These are phyloP conservation scores for Ilyonectria sp. DNA, from an alignment of 2,329 filamentous ascomycete species.

Conservation along the genomic window DNA sequence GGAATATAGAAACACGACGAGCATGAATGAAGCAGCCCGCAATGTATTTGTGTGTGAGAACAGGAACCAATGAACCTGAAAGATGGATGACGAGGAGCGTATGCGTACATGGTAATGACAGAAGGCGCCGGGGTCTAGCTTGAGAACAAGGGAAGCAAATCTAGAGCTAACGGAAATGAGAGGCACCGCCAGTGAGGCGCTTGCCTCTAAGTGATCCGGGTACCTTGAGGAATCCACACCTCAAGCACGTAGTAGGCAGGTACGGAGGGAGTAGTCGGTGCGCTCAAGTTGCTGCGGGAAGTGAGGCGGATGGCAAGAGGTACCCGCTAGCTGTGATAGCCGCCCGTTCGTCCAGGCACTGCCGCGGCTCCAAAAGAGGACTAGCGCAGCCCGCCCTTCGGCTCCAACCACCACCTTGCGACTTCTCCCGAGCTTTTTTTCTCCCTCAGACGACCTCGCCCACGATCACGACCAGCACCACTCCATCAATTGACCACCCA, in stretches of 20 bases:
- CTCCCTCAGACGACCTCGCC: conserved; percentile 53
- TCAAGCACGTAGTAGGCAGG: not conserved
- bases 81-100: not conserved
- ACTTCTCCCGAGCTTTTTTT: conserved; percentile 67
- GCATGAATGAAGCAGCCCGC: conserved; percentile 20
- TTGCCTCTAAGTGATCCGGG: not conserved
- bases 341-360: conserved; percentile 37
- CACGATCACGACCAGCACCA: conserved; percentile 47
- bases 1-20: conserved; percentile 39
- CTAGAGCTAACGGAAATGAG: not conserved
- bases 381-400: conserved; percentile 48
- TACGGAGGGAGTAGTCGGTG: not conserved
- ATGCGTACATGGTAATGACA: not conserved
- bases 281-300: not conserved
- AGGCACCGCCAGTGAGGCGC: not conserved
- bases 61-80: not conserved
- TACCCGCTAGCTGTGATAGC: conserved; percentile 28
- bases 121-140: not conserved
- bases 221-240: not conserved
- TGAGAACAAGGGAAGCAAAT: not conserved
- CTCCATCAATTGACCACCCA: conserved; percentile 56
- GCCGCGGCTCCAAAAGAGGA: conserved; percentile 46
- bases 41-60: not conserved
- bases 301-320: conserved; percentile 9
- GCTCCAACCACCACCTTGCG: conserved; percentile 52